Conservation (phyloP, 1,284 basidiomycete species). For the Meira nashicola region DNA sequence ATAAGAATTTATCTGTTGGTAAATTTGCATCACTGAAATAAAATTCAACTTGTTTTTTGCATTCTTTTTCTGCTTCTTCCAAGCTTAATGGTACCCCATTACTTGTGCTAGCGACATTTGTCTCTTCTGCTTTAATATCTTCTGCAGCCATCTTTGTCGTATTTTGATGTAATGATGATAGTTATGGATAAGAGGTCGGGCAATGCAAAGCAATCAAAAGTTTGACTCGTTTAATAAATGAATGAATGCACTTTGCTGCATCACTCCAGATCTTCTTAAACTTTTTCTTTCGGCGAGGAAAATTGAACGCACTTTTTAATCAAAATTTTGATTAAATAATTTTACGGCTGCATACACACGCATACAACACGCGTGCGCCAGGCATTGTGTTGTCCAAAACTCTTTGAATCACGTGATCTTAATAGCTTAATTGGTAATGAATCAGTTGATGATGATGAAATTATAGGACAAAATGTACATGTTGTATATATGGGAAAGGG, state of each 20-base stretch:
- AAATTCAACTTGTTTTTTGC: constrained; percentile 62
- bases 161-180: background rate
- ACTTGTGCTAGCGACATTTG: background rate
- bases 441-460: background rate
- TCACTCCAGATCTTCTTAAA: background rate
- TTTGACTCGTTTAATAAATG: too few species aligned
- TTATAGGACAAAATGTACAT: background rate
- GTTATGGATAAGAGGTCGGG: too few species aligned
- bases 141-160: background rate
- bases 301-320: background rate
- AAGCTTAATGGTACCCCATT: constrained; percentile 21
- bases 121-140: background rate
- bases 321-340: background rate
- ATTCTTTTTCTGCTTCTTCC: constrained; percentile 37
- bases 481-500: background rate
- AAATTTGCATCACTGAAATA: constrained; percentile 86
- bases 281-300: background rate
- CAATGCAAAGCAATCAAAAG: too few species aligned
- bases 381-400: too few species aligned
- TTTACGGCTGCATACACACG: too few species aligned
- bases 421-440: too few species aligned
- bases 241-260: background rate
- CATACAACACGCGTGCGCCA: too few species aligned
- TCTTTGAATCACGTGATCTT: too few species aligned
- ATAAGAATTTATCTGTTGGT: constrained; percentile 98